phyloP scores from a whole-genome alignment of 1,284 basidiomycete species.

The Irpex sp. region DNA sequence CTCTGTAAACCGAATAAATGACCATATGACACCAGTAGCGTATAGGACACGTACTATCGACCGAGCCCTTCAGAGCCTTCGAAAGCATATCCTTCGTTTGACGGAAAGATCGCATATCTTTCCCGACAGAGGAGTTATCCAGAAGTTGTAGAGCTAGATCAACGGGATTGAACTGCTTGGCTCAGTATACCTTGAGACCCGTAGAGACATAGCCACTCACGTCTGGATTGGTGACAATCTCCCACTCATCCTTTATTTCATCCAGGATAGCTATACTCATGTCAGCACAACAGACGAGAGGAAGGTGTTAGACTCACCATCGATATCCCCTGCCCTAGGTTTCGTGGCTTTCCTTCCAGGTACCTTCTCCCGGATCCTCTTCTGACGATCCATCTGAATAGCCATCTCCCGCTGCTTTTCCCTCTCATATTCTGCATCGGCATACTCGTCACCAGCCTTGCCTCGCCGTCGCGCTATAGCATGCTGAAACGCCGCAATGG shows the following conservation, averaged over 20 bases:
- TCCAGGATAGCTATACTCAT: slow-evolving; percentile 68
- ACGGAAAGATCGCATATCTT: slow-evolving; percentile 73
- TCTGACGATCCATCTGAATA: slow-evolving; percentile 56
- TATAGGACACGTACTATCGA: slow-evolving; percentile 61
- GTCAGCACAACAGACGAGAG: neutral
- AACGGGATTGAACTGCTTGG: slow-evolving; percentile 81
- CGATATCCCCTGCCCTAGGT: slow-evolving; percentile 67
- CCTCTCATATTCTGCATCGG: slow-evolving; percentile 38
- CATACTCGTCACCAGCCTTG: slow-evolving; percentile 44
- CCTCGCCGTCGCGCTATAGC: slow-evolving; percentile 55
- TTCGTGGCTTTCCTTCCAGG: slow-evolving; percentile 53
- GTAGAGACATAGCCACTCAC: slow-evolving; percentile 39
- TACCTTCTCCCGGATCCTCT: slow-evolving; percentile 61
- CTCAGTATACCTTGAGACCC: slow-evolving; percentile 5
- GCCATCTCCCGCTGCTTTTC: slow-evolving; percentile 58
- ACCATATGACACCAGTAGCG: neutral
- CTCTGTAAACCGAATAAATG: slow-evolving; percentile 37
- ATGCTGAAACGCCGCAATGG: slow-evolving; percentile 64
- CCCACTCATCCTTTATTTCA: slow-evolving; percentile 87
- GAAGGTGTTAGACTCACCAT: slow-evolving; percentile 47
- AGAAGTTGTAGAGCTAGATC: slow-evolving; percentile 86
- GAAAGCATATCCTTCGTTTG: slow-evolving; percentile 74
- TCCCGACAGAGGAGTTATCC: slow-evolving; percentile 66
- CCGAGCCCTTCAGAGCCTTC: slow-evolving; percentile 76
- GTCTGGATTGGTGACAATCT: slow-evolving; percentile 81